Base-by-base conservation (phyloP, 2,329 filamentous ascomycete species). In the Apiospora rasikravindrae region DNA sequence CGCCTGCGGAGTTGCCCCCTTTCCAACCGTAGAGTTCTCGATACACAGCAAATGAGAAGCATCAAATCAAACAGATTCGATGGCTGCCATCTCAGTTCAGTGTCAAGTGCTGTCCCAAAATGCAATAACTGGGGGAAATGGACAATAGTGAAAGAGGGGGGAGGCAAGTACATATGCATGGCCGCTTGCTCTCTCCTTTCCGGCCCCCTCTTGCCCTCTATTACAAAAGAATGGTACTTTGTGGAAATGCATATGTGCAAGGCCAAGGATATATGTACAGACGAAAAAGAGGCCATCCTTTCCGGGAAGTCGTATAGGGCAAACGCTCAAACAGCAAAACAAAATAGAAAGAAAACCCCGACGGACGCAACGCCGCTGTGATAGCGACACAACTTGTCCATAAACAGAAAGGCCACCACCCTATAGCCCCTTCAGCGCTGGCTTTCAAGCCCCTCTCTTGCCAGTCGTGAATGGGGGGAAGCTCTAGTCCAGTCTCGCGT, bases 191-290 rank as follows among this genome's bases (percentile, higher is more conserved):
- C 66, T 68, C 26, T 68, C 26, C 66, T 33, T 13, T 68, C 14
- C 10, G 66, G 24, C 66, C 66, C n/a, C 66, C 45, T 68, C 42
- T 47, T 45, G 66, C 66, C 66, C 66, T 68, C 66, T 68, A 68
- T 68, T 68, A 69, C 68, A 69, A 69, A 69, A 69, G n/a, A 47
- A 69, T 69, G 49, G 68, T 69, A 51, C 33, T 40, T 40, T 40
- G 68, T 29, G 68, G 49, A 69, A 57, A 69, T 53, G 47, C 68
- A 40, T 69, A 69, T 69, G 68, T 69, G 45, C 68, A 69, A 57
- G 49, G 49, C 68, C 68, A 69, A 44, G 33, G 68, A 51, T 29
- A 40, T 37, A 53, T 51, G 47, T 69, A 69, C 47, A 53, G 47
- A 57, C 49, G 68, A 57, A 40, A 53, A 40, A 69, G 49, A 51